phyloP scores from a whole-genome alignment of 148 eudicot species.

The Silene uniflora region DNA sequence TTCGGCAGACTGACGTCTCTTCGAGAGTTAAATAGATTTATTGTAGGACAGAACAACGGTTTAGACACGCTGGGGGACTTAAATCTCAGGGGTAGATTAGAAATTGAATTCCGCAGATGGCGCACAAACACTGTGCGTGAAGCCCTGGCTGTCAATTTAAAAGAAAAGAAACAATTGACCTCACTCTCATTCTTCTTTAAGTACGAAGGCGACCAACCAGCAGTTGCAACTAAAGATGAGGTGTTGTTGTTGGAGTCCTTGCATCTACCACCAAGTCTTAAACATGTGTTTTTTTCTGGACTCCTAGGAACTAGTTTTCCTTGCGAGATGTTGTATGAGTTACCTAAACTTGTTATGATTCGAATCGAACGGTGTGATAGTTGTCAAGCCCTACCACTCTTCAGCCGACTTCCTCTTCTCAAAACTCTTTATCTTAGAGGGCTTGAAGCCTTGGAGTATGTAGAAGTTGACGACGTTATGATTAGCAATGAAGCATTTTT shows the following conservation, averaged over 20 bases:
- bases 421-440: no score
- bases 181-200: not conserved
- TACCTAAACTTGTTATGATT: conserved; percentile 9
- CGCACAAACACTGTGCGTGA: not conserved
- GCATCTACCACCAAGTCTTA: not conserved
- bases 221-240: conserved; percentile 3
- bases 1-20: conserved; percentile 9
- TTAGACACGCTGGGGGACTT: conserved; percentile 11
- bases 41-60: conserved; percentile 17
- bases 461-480: not conserved
- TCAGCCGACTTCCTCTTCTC: conserved; percentile 11
- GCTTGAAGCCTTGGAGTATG: conserved; percentile 12
- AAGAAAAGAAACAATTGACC: conserved; percentile 6
- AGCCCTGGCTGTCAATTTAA: conserved; percentile 1
- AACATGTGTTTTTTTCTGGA: not conserved
- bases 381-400: conserved; percentile 13
- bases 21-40: not conserved
- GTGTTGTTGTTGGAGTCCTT: no score
- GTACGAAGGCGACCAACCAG: not conserved
- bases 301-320: conserved; percentile 3
- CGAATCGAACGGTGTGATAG: not conserved
- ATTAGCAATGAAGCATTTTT: not conserved
- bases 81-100: conserved; percentile 4
- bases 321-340: not conserved
- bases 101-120: not conserved